Base-by-base conservation (phyloP, 2,329 filamentous ascomycete species). In the Stachybotrys echinatus region DNA sequence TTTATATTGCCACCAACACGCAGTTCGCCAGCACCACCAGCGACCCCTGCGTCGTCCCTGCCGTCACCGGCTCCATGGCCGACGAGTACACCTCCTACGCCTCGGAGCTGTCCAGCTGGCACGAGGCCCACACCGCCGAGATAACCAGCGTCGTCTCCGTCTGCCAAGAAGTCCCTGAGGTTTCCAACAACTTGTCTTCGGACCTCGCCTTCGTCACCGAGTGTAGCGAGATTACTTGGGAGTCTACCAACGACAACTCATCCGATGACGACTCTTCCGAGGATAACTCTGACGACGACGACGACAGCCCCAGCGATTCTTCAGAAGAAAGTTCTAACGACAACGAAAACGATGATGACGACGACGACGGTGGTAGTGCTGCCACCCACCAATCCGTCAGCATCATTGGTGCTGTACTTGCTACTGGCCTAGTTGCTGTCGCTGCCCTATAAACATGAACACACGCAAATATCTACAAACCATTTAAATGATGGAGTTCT, bases 161-260 rank as follows among this genome's bases (percentile, higher is more conserved):
- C 8, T 65, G 62, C 49, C 61, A 53, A 48, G 62, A 65, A n/a
- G 60, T 63, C 10, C 60, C 61, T 19, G 58, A 52, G 46, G 23
- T 61, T 17, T 51, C 44, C 18, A 50, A 43, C 14, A 12, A 45
- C 6, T 10, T 52, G 1, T 50, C 48, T 18, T 34, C 20, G 3
- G 6, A 19, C 19, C 45, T 43, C 8, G 42, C 54, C 17, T 45
- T 39, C n/a, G 37, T 40, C 31, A 45, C 21, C 12, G 39, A 12
- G 42, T 14, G 14, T 4, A 10, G 45, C 14, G 42, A 39, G 23
- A 49, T 49, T 42, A 49, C 22, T 20, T 49, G 48, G 40, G 27
- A 34, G 5, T 34, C 27, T 3, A 8, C 27, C 27, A 14, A 8
- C 14, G 27, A 8, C 27, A 34, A 14, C 27, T 34, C 27, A 8